Base-by-base conservation (phyloP, 805 yeast species). In the Kodamaea fukazawae region DNA sequence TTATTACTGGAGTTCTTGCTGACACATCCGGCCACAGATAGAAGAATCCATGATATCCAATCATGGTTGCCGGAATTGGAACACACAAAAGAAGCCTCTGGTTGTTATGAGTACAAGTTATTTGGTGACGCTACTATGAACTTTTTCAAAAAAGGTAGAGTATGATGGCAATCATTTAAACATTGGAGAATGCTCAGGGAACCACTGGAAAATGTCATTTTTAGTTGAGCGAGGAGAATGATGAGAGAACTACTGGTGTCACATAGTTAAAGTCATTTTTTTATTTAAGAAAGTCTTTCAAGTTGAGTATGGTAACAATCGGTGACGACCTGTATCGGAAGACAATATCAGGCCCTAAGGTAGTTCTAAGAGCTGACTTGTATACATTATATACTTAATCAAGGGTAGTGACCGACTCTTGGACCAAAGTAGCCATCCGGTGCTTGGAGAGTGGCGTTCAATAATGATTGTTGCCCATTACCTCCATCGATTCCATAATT, bases 11-110 rank as follows among this genome's bases (percentile, higher is more conserved):
- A 88, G 61, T 88, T 61, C 53, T 60, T 91, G 40, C 79, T 89
- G 12, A 88, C 98, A 0, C 99, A 93, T 63, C 99, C 99, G 1
- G 81, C 88, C 12, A 83, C 88, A 13, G 65, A 64, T n/a, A 76
- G 74, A 41, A 76, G 99, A 56, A 81, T 86, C 18, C 63, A 70
- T 20, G 83, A 85, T 45, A 83, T 93, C 63, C 50, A 61, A 13
- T 56, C 68, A 32, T 86, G 96, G 91, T 56, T 81, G 60, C 82
- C 83, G 0, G 73, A 72, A 36, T 76, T 83, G 32, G 71, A 72
- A 28, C 61, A 50, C 10, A 55, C 73, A 25, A 53, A 65, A 39
- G 79, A 71, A 36, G 36, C 54, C 2, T 57, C 71, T 11, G 70
- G 70, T 2, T 78, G 83, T 32, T 42, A 51, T 33, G 57, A 54